Conservation (phyloP, 306 rosid genomes). For the Acacia confusa region DNA sequence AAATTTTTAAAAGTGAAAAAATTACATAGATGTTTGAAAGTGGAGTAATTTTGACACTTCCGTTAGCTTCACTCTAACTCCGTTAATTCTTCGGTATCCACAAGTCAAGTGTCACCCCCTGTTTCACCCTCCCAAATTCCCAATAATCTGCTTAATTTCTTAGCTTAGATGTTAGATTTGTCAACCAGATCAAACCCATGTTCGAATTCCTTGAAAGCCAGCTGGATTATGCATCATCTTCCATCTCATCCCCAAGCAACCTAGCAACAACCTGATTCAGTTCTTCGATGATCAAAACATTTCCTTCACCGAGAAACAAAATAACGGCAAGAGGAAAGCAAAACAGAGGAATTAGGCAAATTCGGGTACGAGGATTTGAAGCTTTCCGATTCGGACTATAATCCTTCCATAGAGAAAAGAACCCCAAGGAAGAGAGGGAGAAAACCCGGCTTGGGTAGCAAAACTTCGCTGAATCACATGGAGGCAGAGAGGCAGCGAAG, state of each 20-base stretch:
- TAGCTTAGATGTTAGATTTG: no score
- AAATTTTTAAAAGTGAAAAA: no score
- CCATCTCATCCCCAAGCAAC: conserved; percentile 6
- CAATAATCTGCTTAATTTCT: no score
- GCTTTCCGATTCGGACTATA: conserved; percentile 53
- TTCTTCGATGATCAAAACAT: conserved; percentile 36
- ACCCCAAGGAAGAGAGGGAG: conserved; percentile 63
- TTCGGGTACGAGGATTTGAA: conserved; percentile 45
- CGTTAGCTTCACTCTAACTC: no score
- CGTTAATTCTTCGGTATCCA: no score
- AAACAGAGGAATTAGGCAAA: not conserved
- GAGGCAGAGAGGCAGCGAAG: conserved; percentile 91
- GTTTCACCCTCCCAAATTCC: no score
- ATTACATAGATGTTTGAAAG: no score
- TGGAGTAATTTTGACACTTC: no score
- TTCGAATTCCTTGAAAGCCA: no score
- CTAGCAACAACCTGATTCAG: conserved; percentile 18
- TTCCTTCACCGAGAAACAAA: conserved; percentile 51
- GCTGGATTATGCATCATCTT: no score
- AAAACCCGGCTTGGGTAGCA: conserved; percentile 53
- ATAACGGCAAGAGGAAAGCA: not conserved
- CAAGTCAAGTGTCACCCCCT: no score
- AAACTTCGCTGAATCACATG: conserved; percentile 66
- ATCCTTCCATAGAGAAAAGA: conserved; percentile 12
- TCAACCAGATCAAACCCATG: no score